Conservation (phyloP, 345 rosid species). For the Balakata baccata region DNA sequence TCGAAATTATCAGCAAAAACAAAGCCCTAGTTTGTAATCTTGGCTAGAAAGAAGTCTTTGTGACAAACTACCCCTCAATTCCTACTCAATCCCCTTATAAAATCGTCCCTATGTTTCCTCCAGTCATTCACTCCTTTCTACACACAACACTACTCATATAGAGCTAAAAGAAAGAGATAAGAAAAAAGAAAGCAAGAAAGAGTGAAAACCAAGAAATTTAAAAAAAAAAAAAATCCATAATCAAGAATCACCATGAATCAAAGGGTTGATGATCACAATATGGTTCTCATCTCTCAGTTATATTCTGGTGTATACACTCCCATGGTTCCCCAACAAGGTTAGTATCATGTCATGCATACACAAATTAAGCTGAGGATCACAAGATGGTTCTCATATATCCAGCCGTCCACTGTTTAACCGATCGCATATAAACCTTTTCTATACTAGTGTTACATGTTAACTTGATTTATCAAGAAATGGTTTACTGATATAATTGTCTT, state of each 20-base stretch:
- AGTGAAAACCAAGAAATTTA: not conserved
- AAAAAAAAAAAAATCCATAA: not conserved
- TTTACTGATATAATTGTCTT: no score
- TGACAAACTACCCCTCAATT: constrained; percentile 14
- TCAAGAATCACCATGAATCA: constrained; percentile 17
- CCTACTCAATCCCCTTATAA: constrained; percentile 31
- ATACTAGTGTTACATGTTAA: no score
- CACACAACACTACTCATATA: not conserved
- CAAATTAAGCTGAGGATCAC: no score
- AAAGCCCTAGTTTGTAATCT: constrained; percentile 8
- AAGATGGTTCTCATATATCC: no score
- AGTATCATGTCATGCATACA: no score
- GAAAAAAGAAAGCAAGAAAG: not conserved
- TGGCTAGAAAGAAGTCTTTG: not conserved
- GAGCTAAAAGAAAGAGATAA: not conserved
- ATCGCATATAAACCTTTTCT: no score
- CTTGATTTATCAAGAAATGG: no score
- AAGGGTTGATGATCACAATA: constrained; percentile 35
- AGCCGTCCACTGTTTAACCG: no score
- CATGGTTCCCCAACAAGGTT: constrained; percentile 59
- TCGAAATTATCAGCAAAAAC: constrained; percentile 4
- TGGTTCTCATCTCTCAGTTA: constrained; percentile 55
- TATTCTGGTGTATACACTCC: constrained; percentile 48
- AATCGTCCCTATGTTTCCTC: constrained; percentile 21
- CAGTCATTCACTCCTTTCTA: constrained; percentile 33